Evolutionary conservation across 129 eudicot species (phyloP), one percentile per base, ranked within the genome.

Genomic region (Escallonia herrerae): DNA sequence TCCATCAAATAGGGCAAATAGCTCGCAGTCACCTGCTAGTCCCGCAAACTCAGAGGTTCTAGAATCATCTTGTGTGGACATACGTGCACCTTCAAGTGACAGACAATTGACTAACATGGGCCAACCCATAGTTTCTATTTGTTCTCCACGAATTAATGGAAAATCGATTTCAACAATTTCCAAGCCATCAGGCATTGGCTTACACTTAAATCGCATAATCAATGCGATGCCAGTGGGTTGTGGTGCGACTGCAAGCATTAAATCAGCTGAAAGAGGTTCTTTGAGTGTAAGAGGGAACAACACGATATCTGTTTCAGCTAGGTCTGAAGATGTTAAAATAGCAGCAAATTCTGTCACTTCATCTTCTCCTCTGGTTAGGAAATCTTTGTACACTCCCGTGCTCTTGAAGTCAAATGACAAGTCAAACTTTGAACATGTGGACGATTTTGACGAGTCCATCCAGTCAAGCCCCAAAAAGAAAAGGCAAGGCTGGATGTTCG

Each of bases 181-280:
- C 75, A 91, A 82, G 83, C 95, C 86, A 58, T 82, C 81, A 7
- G 97, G 97, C 43, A 78, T 87, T 58, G 97, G 97, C 44, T 77
- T 91, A 82, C 96, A 91, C 75, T 77, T 87, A 55, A 91, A 91
- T 67, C 84, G 94, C 80, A 71, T 87, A 33, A 74, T 84, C 58
- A 80, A 77, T 65, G 65, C 80, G 41, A 69, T 60, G 63, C 82
- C 86, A 66, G 49, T 65, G 61, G 76, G 66, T 40, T 57, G 71
- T 73, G 66, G 69, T 45, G 37, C 67, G 66, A 69, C 43, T 54
- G 48, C 74, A 65, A 71, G 67, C 52, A 12, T 64, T 60, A 81
- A 56, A 7, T 68, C 83, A 66, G 52, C 75, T 50, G 70, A 76
- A 4, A 64, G n/a, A 42, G 64, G 65, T 55, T 74, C 48, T 63